Conservation (phyloP, 2,329 filamentous ascomycete genomes). For the Phoma herbarum region DNA sequence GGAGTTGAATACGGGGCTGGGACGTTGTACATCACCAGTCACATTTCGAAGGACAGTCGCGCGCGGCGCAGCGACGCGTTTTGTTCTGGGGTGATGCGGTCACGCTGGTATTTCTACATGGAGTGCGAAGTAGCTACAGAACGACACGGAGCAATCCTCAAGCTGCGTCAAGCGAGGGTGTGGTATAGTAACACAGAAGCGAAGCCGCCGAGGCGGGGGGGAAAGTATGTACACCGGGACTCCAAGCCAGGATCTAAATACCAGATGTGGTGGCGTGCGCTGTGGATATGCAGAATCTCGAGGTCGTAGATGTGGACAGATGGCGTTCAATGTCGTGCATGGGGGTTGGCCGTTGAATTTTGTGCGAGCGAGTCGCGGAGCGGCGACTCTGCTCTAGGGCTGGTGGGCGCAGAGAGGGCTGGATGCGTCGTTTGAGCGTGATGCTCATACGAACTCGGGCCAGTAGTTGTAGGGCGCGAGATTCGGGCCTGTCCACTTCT, state of each 20-base stretch:
- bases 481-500: slow-evolving; percentile 61
- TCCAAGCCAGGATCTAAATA: no score
- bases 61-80: no score
- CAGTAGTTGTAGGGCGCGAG: slow-evolving; percentile 60
- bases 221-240: slow-evolving; percentile 4
- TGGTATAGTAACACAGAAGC: slow-evolving; percentile 4
- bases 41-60: no score
- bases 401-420: neutral
- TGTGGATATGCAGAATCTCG: neutral
- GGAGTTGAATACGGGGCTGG: no score
- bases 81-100: no score
- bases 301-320: neutral
- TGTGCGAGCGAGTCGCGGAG: slow-evolving; percentile 1
- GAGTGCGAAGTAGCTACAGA: no score
- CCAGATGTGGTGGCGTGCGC: no score
- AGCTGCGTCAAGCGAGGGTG: slow-evolving; percentile 1
- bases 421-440: neutral
- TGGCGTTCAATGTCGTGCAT: neutral
- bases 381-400: slow-evolving; percentile 11
- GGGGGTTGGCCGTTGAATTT: neutral
- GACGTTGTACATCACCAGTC: no score
- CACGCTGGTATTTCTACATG: no score
- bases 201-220: neutral
- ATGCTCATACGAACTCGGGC: slow-evolving; percentile 59
- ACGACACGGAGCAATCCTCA: neutral